Evolutionary conservation across 805 yeast genomes (phyloP).

Genomic region (Dipodascus albidus): DNA sequence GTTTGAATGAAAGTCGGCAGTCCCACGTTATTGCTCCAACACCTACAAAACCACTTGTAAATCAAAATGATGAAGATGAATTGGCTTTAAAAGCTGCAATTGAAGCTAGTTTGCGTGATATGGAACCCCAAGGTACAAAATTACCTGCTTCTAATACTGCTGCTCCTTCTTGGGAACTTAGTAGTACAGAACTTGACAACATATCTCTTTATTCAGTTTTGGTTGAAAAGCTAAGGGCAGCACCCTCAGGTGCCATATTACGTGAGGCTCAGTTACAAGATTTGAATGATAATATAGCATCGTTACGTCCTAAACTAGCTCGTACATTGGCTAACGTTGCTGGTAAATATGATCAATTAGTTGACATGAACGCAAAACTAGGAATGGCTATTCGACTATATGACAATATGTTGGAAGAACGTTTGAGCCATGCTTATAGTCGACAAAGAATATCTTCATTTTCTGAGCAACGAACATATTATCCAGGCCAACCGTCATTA

Average conservation of each 20-base stretch:
- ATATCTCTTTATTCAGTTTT: slow-evolving; percentile 59
- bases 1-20: slow-evolving; percentile 44
- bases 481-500: neutral
- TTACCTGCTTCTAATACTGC: slow-evolving; percentile 11
- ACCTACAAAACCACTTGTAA: slow-evolving; percentile 20
- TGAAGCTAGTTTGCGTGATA: slow-evolving; percentile 76
- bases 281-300: slow-evolving; percentile 46
- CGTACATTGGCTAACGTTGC: slow-evolving; percentile 45
- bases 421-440: slow-evolving; percentile 31
- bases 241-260: slow-evolving; percentile 32
- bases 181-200: slow-evolving; percentile 56
- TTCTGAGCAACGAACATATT: neutral
- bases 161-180: slow-evolving; percentile 26
- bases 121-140: slow-evolving; percentile 29
- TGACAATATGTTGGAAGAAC: slow-evolving; percentile 57
- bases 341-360: slow-evolving; percentile 50
- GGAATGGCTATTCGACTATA: slow-evolving; percentile 67
- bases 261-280: slow-evolving; percentile 43
- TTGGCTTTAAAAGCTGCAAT: slow-evolving; percentile 90
- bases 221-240: slow-evolving; percentile 40
- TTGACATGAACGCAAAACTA: slow-evolving; percentile 68
- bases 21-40: slow-evolving; percentile 11
- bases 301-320: slow-evolving; percentile 59
- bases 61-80: slow-evolving; percentile 50
- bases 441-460: slow-evolving; percentile 5